Conservation (phyloP, 495 filamentous ascomycete species). For the Neurospora cerealis region DNA sequence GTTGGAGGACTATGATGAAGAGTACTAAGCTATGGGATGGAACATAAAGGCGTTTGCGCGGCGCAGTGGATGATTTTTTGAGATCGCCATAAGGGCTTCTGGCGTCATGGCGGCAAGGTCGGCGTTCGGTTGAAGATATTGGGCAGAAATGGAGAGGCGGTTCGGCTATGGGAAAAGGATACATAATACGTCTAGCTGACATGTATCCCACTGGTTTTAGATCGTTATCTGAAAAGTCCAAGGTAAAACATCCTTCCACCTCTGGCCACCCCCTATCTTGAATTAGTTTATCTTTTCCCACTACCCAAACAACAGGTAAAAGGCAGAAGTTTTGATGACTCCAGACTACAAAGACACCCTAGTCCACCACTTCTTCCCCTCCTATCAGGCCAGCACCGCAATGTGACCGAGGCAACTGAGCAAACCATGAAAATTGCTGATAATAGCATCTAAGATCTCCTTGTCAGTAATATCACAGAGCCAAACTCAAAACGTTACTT, state of each 20-base stretch:
- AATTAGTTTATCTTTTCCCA: neutral
- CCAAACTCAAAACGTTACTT: neutral
- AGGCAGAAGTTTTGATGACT: neutral
- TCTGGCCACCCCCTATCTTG: neutral
- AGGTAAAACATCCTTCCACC: neutral
- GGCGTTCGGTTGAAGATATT: neutral
- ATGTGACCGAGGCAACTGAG: neutral
- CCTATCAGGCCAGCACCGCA: neutral
- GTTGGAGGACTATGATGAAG: conserved; percentile 34
- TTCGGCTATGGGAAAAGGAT: neutral
- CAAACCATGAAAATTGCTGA: neutral
- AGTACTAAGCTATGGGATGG: neutral
- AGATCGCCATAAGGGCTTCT: neutral
- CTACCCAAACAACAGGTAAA: neutral
- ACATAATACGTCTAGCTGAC: neutral
- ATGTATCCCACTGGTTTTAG: neutral
- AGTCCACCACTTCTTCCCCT: neutral
- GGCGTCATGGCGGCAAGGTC: neutral
- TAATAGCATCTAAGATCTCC: neutral
- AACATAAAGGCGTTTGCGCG: neutral
- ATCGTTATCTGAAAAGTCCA: neutral
- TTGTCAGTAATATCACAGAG: neutral
- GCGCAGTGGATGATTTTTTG: neutral
- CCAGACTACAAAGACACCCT: neutral
- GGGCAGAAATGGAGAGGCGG: neutral